Conservation (phyloP, 2,329 filamentous ascomycete genomes). For the Colletotrichum graminicola region DNA sequence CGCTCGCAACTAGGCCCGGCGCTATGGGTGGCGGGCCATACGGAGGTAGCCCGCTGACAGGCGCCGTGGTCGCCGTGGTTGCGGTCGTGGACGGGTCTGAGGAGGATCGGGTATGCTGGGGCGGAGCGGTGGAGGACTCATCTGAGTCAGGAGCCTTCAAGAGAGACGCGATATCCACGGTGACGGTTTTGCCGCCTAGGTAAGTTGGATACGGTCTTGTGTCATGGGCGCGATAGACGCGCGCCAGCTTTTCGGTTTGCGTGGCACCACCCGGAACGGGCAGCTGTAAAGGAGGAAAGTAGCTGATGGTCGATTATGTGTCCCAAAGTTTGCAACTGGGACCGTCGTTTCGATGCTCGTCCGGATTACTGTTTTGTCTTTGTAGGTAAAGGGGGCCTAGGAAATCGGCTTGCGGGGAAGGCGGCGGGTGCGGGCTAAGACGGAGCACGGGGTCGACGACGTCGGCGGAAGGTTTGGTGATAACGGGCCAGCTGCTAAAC, state of each 20-base stretch:
- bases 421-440: not conserved
- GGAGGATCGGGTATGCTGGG: constrained; percentile 53
- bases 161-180: constrained; percentile 94
- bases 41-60: constrained; percentile 40
- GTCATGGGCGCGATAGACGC: constrained; percentile 49
- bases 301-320: constrained; percentile 28
- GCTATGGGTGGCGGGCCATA: constrained; percentile 47
- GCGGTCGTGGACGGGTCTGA: constrained; percentile 50
- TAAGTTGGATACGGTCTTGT: constrained; percentile 45
- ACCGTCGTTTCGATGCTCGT: constrained; percentile 28
- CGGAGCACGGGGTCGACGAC: constrained; percentile 6
- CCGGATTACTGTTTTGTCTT: constrained; percentile 2
- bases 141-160: constrained; percentile 82
- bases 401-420: constrained; percentile 20
- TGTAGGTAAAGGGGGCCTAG: constrained; percentile 13
- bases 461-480: constrained; percentile 7
- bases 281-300: constrained; percentile 21
- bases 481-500: constrained; percentile 1
- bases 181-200: constrained; percentile 67
- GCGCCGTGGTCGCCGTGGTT: constrained; percentile 43
- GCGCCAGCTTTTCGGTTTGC: constrained; percentile 42
- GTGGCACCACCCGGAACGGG: constrained; percentile 30
- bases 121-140: constrained; percentile 71
- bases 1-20: constrained; percentile 50
- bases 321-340: constrained; percentile 20